Evolutionary conservation across 257 asterid species (phyloP), one percentile per base, ranked within the genome.

Genomic region (Hygrophila difformis): DNA sequence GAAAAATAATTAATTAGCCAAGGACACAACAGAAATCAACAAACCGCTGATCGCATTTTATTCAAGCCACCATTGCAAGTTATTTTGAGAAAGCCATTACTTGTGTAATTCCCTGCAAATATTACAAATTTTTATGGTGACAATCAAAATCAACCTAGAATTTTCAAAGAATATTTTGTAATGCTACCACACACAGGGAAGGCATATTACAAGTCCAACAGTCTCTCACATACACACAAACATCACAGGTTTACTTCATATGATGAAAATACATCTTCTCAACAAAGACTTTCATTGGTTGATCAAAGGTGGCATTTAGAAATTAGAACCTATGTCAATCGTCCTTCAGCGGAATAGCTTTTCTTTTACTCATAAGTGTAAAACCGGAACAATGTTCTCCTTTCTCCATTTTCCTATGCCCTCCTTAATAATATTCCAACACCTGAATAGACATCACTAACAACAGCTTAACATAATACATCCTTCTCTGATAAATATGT

Each of bases 41-140:
- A 3, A 53, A 91, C 99, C 73, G 89, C 97, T 43, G 99, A 70
- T 39, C 99, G 95, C 97, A 87, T 87, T 71, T 87, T 95, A 69
- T 87, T 87, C 83, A 87, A 71, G 48, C 97, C 97, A 4, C 97
- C 97, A 23, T 87, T 87, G 81, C 97, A 87, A 58, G 93, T 75
- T 49, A 87, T 76, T 72, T 64, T 79, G 47, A 87, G 83, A 76
- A 75, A 87, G 54, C 97, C 97, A 44, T 80, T 80, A 60, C 82
- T 83, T 38, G 86, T 83, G 72, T 87, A 87, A 42, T 78, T 83
- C 59, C 97, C 97, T 70, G 69, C 29, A 43, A 46, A 55, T 14
- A 42, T 26, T 61, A 35, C 2, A 31, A 23, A 44, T n/a, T n/a
- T n/a, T n/a, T n/a, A n/a, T n/a, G n/a, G n/a, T n/a, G n/a, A n/a